Base-by-base conservation (phyloP, 257 asterid genomes). In the Coffea eugenioides region DNA sequence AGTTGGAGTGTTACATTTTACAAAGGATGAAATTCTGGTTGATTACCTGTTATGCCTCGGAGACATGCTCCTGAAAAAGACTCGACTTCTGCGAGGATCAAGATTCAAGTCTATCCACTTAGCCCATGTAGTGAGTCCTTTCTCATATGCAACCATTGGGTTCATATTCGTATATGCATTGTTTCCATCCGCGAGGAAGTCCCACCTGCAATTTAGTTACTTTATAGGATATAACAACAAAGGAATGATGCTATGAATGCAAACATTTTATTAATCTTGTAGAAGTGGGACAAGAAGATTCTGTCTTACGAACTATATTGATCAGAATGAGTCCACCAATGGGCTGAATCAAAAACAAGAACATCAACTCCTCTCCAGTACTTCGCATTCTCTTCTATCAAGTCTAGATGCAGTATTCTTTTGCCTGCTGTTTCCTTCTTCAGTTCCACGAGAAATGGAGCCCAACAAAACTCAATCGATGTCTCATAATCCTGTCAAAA, bases 311-410 rank as follows among this genome's bases (percentile, higher is more conserved):
- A 91, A 85, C 90, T 89, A 89, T 88, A 84, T 85, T 90, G 89
- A 10, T 90, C 90, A 1, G 98, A 91, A 73, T 90, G 97, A 83
- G 97, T 88, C 97, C 98, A 94, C 97, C 97, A 94, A 75, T 93
- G 97, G 80, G 98, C 97, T 3, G 98, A 94, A 88, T 94, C 97
- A 73, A 91, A 94, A 73, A 90, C 96, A 77, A 94, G 97, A 76
- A 89, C 88, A 81, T 94, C 95, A 66, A 87, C 95, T 71, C 93
- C 95, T 85, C 97, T 89, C 98, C 98, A 94, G 78, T 89, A 93
- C 84, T 92, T 90, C 0, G 97, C 98, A 68, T 94, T 94, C 73
- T 93, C 97, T 81, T 94, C 97, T 13, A 94, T 94, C 86, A 80
- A 83, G 78, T 94, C 98, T 20, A 93, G 83, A 82, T 92, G 97